Conservation (phyloP, 2,329 filamentous ascomycete species). For the Keithomyces neogunnii region DNA sequence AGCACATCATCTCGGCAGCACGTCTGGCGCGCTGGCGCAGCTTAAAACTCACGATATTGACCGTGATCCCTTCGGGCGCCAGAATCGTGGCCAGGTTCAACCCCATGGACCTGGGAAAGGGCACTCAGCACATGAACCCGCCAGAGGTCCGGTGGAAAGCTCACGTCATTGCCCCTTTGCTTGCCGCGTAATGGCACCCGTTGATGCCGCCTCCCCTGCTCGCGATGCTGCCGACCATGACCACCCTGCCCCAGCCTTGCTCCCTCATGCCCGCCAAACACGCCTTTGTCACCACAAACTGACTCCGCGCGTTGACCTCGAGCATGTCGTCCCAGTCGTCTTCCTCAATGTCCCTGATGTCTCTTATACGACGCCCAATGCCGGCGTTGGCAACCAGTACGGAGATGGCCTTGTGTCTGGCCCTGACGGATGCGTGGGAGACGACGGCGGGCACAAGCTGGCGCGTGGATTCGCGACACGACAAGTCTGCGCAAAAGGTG, state of each 20-base stretch:
- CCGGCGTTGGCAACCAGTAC: conserved; percentile 25
- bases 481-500: conserved; percentile 18
- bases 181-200: conserved; percentile 26
- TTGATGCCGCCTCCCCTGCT: conserved; percentile 24
- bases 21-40: too few relatives aligned
- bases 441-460: conserved; percentile 15
- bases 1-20: not conserved
- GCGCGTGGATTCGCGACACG: conserved; percentile 16
- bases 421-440: conserved; percentile 7
- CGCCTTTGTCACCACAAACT: conserved; percentile 24
- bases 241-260: conserved; percentile 23
- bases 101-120: conserved; percentile 22
- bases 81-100: conserved; percentile 23
- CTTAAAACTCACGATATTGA: conserved; percentile 21
- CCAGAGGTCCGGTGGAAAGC: not conserved
- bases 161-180: conserved; percentile 21
- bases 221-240: conserved; percentile 25
- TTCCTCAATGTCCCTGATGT: conserved; percentile 22
- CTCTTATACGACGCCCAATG: conserved; percentile 23
- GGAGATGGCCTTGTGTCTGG: conserved; percentile 20
- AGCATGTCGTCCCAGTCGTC: conserved; percentile 28
- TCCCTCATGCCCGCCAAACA: conserved; percentile 22
- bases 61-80: conserved; percentile 23
- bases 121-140: conserved; percentile 5
- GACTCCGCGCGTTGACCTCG: conserved; percentile 24